Conservation (phyloP, 805 yeast genomes). For the Teunomyces funiuensis region DNA sequence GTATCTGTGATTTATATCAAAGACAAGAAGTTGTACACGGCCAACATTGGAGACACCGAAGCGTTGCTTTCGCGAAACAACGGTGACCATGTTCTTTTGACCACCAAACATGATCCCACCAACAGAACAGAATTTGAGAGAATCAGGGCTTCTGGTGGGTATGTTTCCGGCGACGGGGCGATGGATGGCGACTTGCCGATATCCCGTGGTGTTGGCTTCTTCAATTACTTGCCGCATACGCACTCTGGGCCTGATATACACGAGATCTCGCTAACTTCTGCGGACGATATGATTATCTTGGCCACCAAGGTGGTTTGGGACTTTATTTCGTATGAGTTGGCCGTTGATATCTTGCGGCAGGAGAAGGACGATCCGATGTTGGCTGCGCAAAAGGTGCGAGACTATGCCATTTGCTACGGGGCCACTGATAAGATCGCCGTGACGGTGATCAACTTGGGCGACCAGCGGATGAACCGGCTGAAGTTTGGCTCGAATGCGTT, state of each 20-base stretch:
- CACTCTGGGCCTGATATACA: slow-evolving; percentile 84
- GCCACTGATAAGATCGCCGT: slow-evolving; percentile 76
- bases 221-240: slow-evolving; percentile 80
- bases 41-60: slow-evolving; percentile 89
- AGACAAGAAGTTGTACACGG: slow-evolving; percentile 69
- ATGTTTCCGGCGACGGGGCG: slow-evolving; percentile 79
- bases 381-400: slow-evolving; percentile 92
- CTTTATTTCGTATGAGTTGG: slow-evolving; percentile 73
- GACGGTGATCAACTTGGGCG: slow-evolving; percentile 71
- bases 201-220: slow-evolving; percentile 91
- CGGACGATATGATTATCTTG: slow-evolving; percentile 82
- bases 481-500: slow-evolving; percentile 28
- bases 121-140: slow-evolving; percentile 75
- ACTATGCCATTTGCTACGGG: slow-evolving; percentile 92
- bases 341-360: slow-evolving; percentile 85
- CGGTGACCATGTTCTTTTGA: slow-evolving; percentile 74
- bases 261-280: slow-evolving; percentile 54
- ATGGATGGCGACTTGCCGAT: slow-evolving; percentile 80
- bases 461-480: slow-evolving; percentile 37
- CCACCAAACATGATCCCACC: slow-evolving; percentile 83
- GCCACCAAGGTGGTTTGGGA: slow-evolving; percentile 90
- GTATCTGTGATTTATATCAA: slow-evolving; percentile 78
- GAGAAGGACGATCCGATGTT: slow-evolving; percentile 79
- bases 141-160: slow-evolving; percentile 89
- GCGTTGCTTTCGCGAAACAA: slow-evolving; percentile 75